phyloP scores from a whole-genome alignment of 2,329 filamentous ascomycete species.

The Ceratocystis eucalypticola region DNA sequence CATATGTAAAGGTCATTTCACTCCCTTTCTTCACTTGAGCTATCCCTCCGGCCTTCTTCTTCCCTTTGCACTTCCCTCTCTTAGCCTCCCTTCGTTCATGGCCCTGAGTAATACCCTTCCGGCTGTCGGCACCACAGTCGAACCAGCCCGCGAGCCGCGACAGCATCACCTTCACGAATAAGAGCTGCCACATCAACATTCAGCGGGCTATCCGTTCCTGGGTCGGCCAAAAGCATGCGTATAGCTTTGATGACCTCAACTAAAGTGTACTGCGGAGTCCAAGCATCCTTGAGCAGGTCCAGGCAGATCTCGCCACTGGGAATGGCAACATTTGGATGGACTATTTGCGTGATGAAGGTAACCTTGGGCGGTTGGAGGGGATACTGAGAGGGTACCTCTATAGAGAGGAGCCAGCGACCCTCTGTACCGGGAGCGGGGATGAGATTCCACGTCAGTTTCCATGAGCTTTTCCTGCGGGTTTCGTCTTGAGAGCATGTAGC shows the following conservation, averaged over 20 bases:
- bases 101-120: slow-evolving; percentile 19
- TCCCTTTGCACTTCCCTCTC: background rate
- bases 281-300: slow-evolving; percentile 64
- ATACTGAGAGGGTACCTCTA: slow-evolving; percentile 64
- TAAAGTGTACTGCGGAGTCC: slow-evolving; percentile 78
- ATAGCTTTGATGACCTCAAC: slow-evolving; percentile 59
- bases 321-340: slow-evolving; percentile 64
- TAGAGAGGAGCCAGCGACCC: slow-evolving; percentile 71
- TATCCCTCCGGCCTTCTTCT: background rate
- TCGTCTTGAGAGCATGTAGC: background rate
- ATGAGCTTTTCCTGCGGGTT: background rate
- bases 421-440: slow-evolving; percentile 27
- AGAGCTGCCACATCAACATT: slow-evolving; percentile 68
- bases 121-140: slow-evolving; percentile 48
- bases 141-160: slow-evolving; percentile 57
- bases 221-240: slow-evolving; percentile 51
- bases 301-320: slow-evolving; percentile 83
- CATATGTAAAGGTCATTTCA: too few species aligned
- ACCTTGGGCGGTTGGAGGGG: slow-evolving; percentile 66
- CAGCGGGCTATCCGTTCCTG: slow-evolving; percentile 60
- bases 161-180: slow-evolving; percentile 50
- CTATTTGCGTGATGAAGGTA: slow-evolving; percentile 67
- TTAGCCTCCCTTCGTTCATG: background rate
- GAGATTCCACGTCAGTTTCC: background rate
- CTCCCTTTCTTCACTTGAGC: background rate